Conservation (phyloP, 2,329 filamentous ascomycete genomes). For the Trichophyton schoenleinii region DNA sequence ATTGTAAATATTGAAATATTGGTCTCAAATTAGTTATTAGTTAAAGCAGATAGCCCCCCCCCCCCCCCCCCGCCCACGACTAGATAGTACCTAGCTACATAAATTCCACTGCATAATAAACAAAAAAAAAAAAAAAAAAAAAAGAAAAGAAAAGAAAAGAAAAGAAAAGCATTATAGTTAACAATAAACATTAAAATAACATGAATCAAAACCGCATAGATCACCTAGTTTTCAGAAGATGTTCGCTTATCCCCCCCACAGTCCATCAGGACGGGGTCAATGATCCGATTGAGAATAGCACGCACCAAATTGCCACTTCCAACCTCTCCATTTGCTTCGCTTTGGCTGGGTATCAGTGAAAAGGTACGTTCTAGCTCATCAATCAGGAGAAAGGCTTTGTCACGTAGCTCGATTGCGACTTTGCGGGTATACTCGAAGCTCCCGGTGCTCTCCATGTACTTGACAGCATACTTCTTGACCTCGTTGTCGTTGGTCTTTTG, state of each 20-base stretch:
- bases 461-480: constrained; percentile 76
- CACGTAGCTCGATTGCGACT: constrained; percentile 48
- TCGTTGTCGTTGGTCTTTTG: constrained; percentile 71
- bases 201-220: background rate
- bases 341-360: background rate
- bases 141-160: too few species aligned
- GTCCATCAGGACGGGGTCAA: constrained; percentile 25
- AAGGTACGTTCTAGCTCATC: constrained; percentile 2
- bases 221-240: background rate
- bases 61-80: too few species aligned
- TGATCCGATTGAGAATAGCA: constrained; percentile 58
- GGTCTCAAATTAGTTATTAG: too few species aligned
- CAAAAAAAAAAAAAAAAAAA: too few species aligned
- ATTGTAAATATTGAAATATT: background rate
- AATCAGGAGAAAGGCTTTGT: constrained; percentile 1
- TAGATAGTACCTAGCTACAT: too few species aligned
- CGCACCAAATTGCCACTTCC: constrained; percentile 53
- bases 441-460: constrained; percentile 78
- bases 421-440: constrained; percentile 75
- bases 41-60: too few species aligned
- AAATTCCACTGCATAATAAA: too few species aligned
- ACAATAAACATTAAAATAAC: background rate
- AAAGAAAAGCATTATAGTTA: background rate
- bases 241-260: background rate
- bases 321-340: background rate